Percentiles rank a stretch among this genome's conserved stretches.
Conservation (phyloP, 768 basidiomycete species). For the Phlebiopsis gigantea region DNA sequence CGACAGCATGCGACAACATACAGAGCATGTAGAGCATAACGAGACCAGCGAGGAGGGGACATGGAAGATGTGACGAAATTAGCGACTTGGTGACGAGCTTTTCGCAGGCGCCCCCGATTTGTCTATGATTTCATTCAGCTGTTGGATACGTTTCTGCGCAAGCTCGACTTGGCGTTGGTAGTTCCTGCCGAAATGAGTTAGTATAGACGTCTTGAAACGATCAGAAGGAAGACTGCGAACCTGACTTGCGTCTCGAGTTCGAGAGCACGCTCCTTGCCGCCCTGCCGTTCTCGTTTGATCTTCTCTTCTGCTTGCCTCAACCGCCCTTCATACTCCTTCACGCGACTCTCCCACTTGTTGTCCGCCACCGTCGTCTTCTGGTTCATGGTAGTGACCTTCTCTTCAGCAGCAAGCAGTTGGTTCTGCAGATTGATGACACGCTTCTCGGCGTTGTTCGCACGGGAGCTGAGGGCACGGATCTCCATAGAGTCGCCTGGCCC, state of each 20-base stretch:
- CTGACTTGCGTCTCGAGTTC: conserved; percentile 69
- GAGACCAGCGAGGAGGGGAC: background rate
- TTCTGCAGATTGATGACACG: conserved; percentile 75
- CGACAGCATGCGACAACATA: background rate
- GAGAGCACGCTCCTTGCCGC: conserved; percentile 77
- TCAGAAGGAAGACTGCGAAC: conserved; percentile 36
- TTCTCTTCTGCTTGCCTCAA: conserved; percentile 83
- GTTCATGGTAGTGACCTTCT: conserved; percentile 71
- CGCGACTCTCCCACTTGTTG: conserved; percentile 87
- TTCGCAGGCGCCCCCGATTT: conserved; percentile 17
- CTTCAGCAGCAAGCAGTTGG: conserved; percentile 78
- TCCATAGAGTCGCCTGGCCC: conserved; percentile 59
- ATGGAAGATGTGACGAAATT: background rate
- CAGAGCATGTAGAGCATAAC: background rate
- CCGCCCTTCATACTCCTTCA: conserved; percentile 83
- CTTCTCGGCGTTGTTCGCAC: conserved; percentile 80
- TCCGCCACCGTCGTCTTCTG: conserved; percentile 71
- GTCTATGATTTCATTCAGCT: conserved; percentile 45
- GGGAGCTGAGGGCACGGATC: conserved; percentile 58
- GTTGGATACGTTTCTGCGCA: conserved; percentile 68
- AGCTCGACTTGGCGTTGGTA: conserved; percentile 73
- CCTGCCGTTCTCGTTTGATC: conserved; percentile 89
- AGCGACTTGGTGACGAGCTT: conserved; percentile 4
- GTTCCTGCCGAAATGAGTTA: conserved; percentile 39
- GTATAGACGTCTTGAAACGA: background rate